Conservation (phyloP, 805 yeast genomes). For the Saccharomycopsis fibuligera region DNA sequence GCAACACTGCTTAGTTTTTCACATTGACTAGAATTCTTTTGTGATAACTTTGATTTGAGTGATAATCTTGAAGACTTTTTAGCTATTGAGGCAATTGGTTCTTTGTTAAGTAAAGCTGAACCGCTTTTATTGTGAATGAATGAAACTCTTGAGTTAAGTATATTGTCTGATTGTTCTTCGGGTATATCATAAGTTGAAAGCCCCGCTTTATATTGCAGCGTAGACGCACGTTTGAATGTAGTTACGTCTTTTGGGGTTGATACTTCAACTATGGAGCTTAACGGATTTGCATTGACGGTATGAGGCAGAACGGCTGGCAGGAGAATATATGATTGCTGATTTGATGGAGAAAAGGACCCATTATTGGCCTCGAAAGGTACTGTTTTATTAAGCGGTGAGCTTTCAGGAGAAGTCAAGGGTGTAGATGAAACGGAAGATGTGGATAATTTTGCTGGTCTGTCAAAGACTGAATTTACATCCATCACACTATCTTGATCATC, state of each 20-base stretch:
- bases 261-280: constrained; percentile 13
- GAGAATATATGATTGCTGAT: background rate
- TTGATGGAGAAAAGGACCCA: background rate
- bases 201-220: background rate
- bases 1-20: background rate
- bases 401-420: constrained; percentile 16
- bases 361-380: background rate
- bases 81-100: background rate
- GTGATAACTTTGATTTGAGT: background rate
- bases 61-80: constrained; percentile 2
- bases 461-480: constrained; percentile 5
- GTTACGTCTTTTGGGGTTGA: constrained; percentile 12
- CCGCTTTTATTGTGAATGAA: no score
- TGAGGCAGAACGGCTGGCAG: background rate
- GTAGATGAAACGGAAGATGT: constrained; percentile 1
- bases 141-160: no score
- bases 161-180: no score
- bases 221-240: background rate
- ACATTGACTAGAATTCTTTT: background rate
- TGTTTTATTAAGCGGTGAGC: constrained; percentile 13
- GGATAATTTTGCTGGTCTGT: background rate
- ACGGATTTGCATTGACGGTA: background rate
- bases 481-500: constrained; percentile 4
- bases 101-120: background rate
- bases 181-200: background rate